Percentiles rank a stretch among this genome's conserved stretches.
Conservation (phyloP, 2,329 filamentous ascomycete genomes). For the Fusarium annulatum region DNA sequence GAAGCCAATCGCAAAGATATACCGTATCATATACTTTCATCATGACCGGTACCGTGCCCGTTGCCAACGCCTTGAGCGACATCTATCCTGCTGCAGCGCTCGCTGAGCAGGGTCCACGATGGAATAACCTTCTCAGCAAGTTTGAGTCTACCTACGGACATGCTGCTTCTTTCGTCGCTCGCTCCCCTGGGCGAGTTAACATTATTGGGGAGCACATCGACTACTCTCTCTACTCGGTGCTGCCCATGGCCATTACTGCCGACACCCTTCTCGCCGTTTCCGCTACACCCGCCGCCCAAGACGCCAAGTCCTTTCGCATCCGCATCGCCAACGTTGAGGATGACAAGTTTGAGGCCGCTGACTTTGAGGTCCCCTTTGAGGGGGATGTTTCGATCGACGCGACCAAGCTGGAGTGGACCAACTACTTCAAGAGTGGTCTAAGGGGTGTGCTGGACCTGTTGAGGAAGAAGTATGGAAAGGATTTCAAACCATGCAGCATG, state of each 20-base stretch:
- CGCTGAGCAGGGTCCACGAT: slow-evolving; percentile 75
- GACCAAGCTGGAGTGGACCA: slow-evolving; percentile 90
- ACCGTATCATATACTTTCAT: not conserved
- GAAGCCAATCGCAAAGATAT: not conserved
- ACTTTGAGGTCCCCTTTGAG: slow-evolving; percentile 76
- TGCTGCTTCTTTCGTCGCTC: slow-evolving; percentile 81
- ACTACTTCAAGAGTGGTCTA: slow-evolving; percentile 97
- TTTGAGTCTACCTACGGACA: slow-evolving; percentile 79
- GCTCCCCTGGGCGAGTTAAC: slow-evolving; percentile 94
- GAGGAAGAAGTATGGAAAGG: slow-evolving; percentile 70
- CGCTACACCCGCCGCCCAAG: slow-evolving; percentile 61
- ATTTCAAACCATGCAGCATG: slow-evolving; percentile 78
- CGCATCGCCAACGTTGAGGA: slow-evolving; percentile 83
- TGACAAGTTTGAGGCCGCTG: slow-evolving; percentile 78
- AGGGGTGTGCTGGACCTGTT: slow-evolving; percentile 83
- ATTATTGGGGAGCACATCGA: slow-evolving; percentile 99
- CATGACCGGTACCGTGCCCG: slow-evolving; percentile 74
- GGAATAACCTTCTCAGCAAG: slow-evolving; percentile 76
- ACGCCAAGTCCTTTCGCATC: slow-evolving; percentile 70
- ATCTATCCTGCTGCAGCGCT: slow-evolving; percentile 85
- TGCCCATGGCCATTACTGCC: slow-evolving; percentile 94
- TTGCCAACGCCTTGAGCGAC: slow-evolving; percentile 78
- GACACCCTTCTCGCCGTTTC: slow-evolving; percentile 89
- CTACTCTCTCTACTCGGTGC: slow-evolving; percentile 94
- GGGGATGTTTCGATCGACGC: slow-evolving; percentile 83